Percentiles rank a stretch among this genome's conserved stretches.
Conservation (phyloP, 1,284 basidiomycete genomes). For the Ustilago sp. region DNA sequence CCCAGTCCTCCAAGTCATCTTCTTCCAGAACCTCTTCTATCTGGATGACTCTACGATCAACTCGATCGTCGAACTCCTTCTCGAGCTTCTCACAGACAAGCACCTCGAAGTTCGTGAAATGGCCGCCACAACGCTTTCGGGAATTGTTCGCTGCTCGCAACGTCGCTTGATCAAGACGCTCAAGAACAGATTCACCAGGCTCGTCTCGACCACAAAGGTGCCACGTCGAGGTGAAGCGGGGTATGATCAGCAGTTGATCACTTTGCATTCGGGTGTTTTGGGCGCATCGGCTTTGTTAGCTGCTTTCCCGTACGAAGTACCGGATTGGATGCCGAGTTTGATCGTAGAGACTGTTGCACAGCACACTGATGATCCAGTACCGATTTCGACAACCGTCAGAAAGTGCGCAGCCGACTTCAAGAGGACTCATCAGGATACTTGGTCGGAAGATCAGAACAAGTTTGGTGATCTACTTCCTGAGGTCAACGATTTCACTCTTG, state of each 20-base stretch:
- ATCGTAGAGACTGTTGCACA: slow-evolving; percentile 75
- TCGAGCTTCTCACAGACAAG: slow-evolving; percentile 59
- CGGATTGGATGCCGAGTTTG: slow-evolving; percentile 84
- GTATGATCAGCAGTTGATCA: slow-evolving; percentile 81
- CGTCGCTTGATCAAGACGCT: slow-evolving; percentile 86
- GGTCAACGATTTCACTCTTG: slow-evolving; percentile 65
- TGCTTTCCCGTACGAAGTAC: slow-evolving; percentile 85
- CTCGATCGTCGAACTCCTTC: slow-evolving; percentile 58
- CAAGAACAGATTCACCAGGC: slow-evolving; percentile 58
- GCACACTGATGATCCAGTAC: slow-evolving; percentile 89
- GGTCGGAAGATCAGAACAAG: slow-evolving; percentile 87
- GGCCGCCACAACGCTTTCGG: slow-evolving; percentile 77
- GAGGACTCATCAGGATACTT: slow-evolving; percentile 78
- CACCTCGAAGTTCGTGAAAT: slow-evolving; percentile 68
- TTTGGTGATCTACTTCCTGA: slow-evolving; percentile 77
- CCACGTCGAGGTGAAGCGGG: slow-evolving; percentile 73
- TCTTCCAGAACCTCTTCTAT: slow-evolving; percentile 68
- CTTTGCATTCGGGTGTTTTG: slow-evolving; percentile 88
- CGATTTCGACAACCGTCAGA: slow-evolving; percentile 89
- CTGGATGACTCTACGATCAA: slow-evolving; percentile 43
- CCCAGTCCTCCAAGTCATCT: slow-evolving; percentile 66
- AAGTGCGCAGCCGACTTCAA: slow-evolving; percentile 89
- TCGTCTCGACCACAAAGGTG: slow-evolving; percentile 72
- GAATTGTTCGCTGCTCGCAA: slow-evolving; percentile 92
- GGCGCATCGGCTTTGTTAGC: slow-evolving; percentile 84